These are phyloP conservation scores for Aspergillus diversus DNA, from an alignment of 495 filamentous ascomycete species.

Conservation along the genomic window DNA sequence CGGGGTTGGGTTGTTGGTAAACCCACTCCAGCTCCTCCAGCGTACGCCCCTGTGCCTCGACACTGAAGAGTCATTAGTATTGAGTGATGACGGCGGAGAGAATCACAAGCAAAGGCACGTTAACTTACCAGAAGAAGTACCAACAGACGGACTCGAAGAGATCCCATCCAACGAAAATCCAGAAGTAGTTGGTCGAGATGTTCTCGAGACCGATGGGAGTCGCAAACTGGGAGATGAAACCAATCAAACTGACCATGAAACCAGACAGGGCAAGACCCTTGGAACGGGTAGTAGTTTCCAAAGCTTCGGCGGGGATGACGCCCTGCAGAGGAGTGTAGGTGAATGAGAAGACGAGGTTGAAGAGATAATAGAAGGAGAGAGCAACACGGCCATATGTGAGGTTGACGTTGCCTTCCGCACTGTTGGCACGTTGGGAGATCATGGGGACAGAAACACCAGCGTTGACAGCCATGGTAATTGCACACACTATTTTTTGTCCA, in stretches of 20 bases:
- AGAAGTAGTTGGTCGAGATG: slow-evolving; percentile 63
- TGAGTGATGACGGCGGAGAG: not conserved
- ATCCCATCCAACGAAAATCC: slow-evolving; percentile 68
- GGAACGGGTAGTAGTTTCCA: slow-evolving; percentile 63
- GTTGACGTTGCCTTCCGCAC: slow-evolving; percentile 35
- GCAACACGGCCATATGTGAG: slow-evolving; percentile 56
- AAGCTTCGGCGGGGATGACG: slow-evolving; percentile 70
- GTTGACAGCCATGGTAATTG: slow-evolving; percentile 49
- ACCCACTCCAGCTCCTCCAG: slow-evolving; percentile 73
- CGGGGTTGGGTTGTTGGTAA: slow-evolving; percentile 63
- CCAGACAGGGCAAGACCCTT: slow-evolving; percentile 67
- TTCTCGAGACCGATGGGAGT: slow-evolving; percentile 58
- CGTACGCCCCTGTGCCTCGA: slow-evolving; percentile 71
- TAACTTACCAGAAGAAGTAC: slow-evolving; percentile 62
- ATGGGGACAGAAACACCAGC: slow-evolving; percentile 41
- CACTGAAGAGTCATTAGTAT: slow-evolving; percentile 25
- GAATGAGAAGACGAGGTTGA: slow-evolving; percentile 66
- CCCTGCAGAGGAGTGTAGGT: slow-evolving; percentile 73
- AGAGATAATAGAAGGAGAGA: slow-evolving; percentile 70
- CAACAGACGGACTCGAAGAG: slow-evolving; percentile 56
- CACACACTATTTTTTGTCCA: slow-evolving; percentile 37
- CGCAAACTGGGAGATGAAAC: slow-evolving; percentile 64
- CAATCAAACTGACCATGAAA: slow-evolving; percentile 59
- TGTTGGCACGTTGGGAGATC: slow-evolving; percentile 36
- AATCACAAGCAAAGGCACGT: not conserved